phyloP scores from a whole-genome alignment of 1,284 basidiomycete species.

The Ustilago trichophora region DNA sequence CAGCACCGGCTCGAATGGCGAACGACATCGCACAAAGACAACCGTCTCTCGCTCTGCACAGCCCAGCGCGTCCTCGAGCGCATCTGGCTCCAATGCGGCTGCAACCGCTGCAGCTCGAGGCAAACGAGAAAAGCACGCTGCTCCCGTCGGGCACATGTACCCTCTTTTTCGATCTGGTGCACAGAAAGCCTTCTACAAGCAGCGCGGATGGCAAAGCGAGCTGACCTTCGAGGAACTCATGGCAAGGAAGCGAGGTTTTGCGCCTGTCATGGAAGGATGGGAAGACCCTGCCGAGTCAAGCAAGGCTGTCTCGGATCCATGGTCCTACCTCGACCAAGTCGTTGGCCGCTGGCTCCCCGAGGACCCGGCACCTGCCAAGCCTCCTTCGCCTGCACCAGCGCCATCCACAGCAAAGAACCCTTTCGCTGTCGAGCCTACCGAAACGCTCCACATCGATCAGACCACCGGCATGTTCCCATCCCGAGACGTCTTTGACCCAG shows the following conservation, averaged over 20 bases:
- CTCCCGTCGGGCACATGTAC: constrained; percentile 55
- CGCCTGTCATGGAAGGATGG: constrained; percentile 28
- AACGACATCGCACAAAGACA: constrained; percentile 36
- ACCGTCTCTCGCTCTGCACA: constrained; percentile 39
- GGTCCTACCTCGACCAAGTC: constrained; percentile 51
- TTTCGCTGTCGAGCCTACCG: constrained; percentile 27
- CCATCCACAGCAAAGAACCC: background rate
- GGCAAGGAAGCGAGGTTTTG: constrained; percentile 25
- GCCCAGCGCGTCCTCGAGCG: constrained; percentile 10
- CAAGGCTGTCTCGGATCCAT: constrained; percentile 44
- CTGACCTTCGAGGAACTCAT: constrained; percentile 55
- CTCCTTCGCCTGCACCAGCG: background rate
- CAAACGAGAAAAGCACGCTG: constrained; percentile 53
- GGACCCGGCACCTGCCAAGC: background rate
- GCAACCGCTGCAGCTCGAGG: constrained; percentile 5
- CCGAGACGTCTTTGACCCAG: constrained; percentile 40
- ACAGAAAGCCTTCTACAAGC: constrained; percentile 33
- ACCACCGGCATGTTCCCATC: constrained; percentile 41
- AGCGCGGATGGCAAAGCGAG: constrained; percentile 45
- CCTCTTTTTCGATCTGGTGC: constrained; percentile 31
- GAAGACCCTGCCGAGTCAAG: constrained; percentile 13
- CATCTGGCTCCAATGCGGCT: constrained; percentile 4
- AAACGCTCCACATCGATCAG: constrained; percentile 22
- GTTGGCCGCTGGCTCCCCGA: constrained; percentile 56
- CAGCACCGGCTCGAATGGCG: constrained; percentile 9